Evolutionary conservation across 441 rosid genomes (phyloP), one percentile per base, ranked within the genome.

Genomic region (Francoa sonchifolia): DNA sequence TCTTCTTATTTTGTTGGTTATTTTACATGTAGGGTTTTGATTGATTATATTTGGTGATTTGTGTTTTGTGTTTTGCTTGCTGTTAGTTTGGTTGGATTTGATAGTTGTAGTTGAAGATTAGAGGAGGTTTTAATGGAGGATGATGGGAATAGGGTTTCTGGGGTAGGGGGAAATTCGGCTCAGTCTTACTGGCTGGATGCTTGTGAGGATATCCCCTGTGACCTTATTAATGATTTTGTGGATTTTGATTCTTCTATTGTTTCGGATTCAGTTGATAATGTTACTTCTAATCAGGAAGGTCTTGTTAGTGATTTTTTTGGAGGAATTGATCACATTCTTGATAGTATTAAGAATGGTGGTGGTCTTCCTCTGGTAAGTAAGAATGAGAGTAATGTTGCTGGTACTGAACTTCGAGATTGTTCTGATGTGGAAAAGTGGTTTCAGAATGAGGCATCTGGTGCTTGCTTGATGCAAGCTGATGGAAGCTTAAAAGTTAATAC

Each of bases 161-260:
- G 38, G 58, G 42, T 19, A 63, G 48, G 2, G 65, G 62, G 54
- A 28, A 47, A 53, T 58, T 42, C 21, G 19, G 55, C 62, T 22
- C 59, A 74, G 8, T 89, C 99, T 19, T 90, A 90, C 68, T 88
- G 97, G 97, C 61, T 88, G 27, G 94, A 84, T 61, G 93, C 94
- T 11, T 81, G 85, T 29, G 97, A 84, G 59, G 95, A 81, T 54
- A 66, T 78, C 23, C 55, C 90, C 3, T 72, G 79, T 65, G 90
- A 86, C 48, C 58, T 79, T 20, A 65, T 77, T 22, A 80, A 58
- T 39, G 84, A 81, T 47, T 69, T 89, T 46, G 77, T 79, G 17
- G 77, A 72, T 66, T 78, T 81, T 45, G 87, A 73, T 61, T 51
- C 71, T 65, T 62, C 74, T 15, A 40, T 68, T 42, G 77, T 48